Conservation (phyloP, 2,329 filamentous ascomycete species). For the Thermothelomyces thermophilus region DNA sequence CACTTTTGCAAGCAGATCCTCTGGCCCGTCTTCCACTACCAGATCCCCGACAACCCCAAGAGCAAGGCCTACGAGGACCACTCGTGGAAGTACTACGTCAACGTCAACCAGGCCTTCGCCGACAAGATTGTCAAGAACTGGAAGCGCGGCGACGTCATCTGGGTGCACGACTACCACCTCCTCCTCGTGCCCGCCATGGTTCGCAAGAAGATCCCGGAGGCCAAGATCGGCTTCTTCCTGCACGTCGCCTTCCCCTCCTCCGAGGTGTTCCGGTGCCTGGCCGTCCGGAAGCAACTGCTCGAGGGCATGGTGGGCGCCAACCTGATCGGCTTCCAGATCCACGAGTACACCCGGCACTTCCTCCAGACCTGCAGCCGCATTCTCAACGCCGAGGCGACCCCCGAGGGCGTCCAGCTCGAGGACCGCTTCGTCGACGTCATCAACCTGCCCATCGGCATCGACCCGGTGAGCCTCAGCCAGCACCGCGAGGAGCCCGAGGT, state of each 20-base stretch:
- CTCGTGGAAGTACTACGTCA: conserved; percentile 91
- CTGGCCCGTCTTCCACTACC: conserved; percentile 97
- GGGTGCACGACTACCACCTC: conserved; percentile 94
- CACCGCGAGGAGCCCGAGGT: conserved; percentile 69
- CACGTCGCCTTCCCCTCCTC: conserved; percentile 94
- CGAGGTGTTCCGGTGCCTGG: conserved; percentile 88
- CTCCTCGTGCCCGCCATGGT: conserved; percentile 85
- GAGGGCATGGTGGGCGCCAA: conserved; percentile 92
- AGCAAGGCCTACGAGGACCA: conserved; percentile 98
- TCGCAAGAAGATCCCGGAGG: conserved; percentile 81
- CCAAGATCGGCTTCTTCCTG: conserved; percentile 92
- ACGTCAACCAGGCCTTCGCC: conserved; percentile 87
- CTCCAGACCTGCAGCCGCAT: conserved; percentile 91
- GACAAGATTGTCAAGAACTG: conserved; percentile 85
- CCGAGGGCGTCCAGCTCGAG: conserved; percentile 82
- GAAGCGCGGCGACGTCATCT: conserved; percentile 88
- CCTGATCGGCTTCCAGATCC: conserved; percentile 86
- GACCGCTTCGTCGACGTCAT: conserved; percentile 89
- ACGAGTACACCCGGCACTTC: conserved; percentile 90
- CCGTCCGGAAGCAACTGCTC: conserved; percentile 77
- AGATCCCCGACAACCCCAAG: conserved; percentile 95
- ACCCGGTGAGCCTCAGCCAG: conserved; percentile 66
- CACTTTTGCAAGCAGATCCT: conserved; percentile 98
- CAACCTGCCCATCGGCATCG: conserved; percentile 82
- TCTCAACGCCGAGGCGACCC: conserved; percentile 81